These are phyloP conservation scores for Beauveria sp. DNA, from an alignment of 2,329 filamentous ascomycete genomes.

Conservation along the genomic window DNA sequence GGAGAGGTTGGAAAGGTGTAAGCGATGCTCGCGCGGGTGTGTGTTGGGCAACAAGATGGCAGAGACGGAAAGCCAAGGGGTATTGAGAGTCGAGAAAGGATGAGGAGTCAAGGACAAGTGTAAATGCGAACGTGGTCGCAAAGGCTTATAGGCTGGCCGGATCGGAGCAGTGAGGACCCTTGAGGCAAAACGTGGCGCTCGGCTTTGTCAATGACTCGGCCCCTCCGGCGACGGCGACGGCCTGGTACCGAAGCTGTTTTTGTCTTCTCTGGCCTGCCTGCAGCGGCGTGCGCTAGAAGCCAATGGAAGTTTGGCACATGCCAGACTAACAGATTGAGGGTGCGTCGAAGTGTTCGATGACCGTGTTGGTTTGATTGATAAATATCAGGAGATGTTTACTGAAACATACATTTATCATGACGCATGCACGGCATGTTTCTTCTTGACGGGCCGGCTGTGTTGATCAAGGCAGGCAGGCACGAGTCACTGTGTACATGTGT, in stretches of 20 bases:
- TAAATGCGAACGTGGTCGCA: background rate
- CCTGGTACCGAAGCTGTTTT: background rate
- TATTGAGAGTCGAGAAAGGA: background rate
- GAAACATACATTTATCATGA: too few relatives aligned
- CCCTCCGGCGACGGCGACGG: constrained; percentile 5
- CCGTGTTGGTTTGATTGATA: background rate
- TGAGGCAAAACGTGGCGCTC: background rate
- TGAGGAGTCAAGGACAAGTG: background rate
- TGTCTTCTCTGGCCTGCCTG: background rate
- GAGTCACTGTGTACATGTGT: too few relatives aligned
- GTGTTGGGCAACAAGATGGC: background rate
- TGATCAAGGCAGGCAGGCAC: too few relatives aligned
- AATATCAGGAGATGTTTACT: background rate
- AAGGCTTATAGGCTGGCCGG: constrained; percentile 1
- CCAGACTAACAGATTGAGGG: background rate
- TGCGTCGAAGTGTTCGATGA: background rate
- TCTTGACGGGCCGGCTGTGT: too few relatives aligned
- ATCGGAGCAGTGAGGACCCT: background rate
- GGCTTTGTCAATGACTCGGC: constrained; percentile 10
- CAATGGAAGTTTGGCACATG: constrained; percentile 6
- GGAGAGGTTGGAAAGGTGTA: background rate
- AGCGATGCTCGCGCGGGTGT: background rate
- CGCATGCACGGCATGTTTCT: too few relatives aligned
- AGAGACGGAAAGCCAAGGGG: background rate
- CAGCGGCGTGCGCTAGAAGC: background rate